phyloP scores from a whole-genome alignment of 257 asterid genomes.

The Marsdenia floribunda region DNA sequence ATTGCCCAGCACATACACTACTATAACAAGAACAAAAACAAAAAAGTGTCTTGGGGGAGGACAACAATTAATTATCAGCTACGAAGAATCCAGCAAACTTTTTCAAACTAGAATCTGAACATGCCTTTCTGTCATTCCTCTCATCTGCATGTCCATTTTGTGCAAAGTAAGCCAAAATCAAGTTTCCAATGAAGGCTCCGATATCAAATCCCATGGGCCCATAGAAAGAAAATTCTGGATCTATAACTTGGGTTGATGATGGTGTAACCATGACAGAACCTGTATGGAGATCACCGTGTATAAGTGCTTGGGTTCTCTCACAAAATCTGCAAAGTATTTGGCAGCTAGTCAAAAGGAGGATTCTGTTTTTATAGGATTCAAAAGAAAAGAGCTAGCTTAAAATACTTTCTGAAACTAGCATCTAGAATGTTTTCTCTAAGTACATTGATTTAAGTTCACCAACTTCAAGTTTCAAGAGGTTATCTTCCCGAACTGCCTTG shows the following conservation, averaged over 20 bases:
- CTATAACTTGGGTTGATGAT: constrained; percentile 85
- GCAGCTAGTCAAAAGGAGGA: constrained; percentile 23
- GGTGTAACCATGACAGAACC: constrained; percentile 87
- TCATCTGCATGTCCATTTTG: constrained; percentile 86
- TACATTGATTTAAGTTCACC: constrained; percentile 91
- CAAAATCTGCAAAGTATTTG: constrained; percentile 62
- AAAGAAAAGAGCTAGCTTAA: not conserved
- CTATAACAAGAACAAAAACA: not conserved
- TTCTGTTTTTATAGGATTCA: not conserved
- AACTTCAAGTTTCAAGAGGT: constrained; percentile 75
- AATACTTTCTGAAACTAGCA: not conserved
- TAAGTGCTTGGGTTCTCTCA: constrained; percentile 93
- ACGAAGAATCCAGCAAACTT: not conserved
- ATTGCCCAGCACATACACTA: not conserved
- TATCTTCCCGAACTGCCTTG: constrained; percentile 68
- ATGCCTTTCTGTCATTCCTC: constrained; percentile 67
- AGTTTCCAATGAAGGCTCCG: constrained; percentile 92
- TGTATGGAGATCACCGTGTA: constrained; percentile 95
- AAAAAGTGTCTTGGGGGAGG: not conserved
- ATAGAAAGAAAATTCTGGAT: constrained; percentile 89
- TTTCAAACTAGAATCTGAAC: not conserved
- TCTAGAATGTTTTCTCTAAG: not conserved
- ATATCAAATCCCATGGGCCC: constrained; percentile 94
- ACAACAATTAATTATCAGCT: not conserved
- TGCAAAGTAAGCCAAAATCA: constrained; percentile 79